Conservation (phyloP, 441 rosid species). For the Arabidopsis lyrata region DNA sequence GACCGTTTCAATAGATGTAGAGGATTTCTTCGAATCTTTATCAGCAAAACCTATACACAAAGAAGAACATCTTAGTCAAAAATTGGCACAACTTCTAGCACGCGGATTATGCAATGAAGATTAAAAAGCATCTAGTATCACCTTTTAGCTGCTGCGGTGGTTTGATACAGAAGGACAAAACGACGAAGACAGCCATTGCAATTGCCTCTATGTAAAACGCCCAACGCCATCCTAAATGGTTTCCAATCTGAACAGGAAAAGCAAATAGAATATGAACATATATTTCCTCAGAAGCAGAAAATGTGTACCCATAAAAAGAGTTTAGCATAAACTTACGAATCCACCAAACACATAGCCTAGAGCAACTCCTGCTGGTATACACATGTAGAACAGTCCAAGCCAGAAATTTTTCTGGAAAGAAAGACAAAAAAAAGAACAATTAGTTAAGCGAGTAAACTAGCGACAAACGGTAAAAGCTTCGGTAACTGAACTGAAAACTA, state of each 20-base stretch:
- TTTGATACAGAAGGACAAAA: constrained; percentile 76
- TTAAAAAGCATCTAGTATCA: constrained; percentile 29
- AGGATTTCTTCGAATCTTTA: constrained; percentile 48
- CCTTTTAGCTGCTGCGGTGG: constrained; percentile 93
- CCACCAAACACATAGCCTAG: constrained; percentile 81
- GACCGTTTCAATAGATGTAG: constrained; percentile 48
- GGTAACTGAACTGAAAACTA: constrained; percentile 3
- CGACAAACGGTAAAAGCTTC: background rate
- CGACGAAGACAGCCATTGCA: constrained; percentile 80
- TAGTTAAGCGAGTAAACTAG: background rate
- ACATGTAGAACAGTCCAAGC: constrained; percentile 86
- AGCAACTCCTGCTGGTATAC: constrained; percentile 80
- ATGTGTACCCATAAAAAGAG: background rate
- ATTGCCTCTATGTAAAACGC: constrained; percentile 94
- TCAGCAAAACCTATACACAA: constrained; percentile 61
- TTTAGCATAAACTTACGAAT: constrained; percentile 50
- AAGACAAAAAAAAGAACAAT: background rate
- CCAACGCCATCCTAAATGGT: constrained; percentile 73
- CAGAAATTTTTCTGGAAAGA: constrained; percentile 66
- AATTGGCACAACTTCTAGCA: constrained; percentile 1
- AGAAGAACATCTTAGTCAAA: background rate
- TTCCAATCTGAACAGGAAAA: constrained; percentile 65
- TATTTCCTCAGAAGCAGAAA: constrained; percentile 12
- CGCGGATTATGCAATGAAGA: constrained; percentile 3
- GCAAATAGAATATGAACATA: constrained; percentile 20